Evolutionary conservation across 1,284 basidiomycete genomes (phyloP), one percentile per base, ranked within the genome.

Genomic region (Butyriboletus regius): DNA sequence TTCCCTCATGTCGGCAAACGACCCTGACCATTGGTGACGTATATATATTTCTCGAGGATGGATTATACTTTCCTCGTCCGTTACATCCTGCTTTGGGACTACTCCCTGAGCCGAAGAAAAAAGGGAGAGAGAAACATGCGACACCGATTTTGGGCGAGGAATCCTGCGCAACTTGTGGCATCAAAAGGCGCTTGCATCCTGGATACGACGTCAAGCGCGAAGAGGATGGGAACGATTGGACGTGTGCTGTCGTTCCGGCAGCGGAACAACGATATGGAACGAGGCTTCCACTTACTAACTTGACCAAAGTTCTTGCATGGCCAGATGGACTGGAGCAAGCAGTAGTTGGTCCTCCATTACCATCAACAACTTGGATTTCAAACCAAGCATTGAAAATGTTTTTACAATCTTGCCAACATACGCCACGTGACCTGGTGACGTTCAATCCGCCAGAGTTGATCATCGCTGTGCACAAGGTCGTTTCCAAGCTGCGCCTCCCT

Each of bases 31-130:
- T 74, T 14, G 77, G 72, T 4, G 80, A 83, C 45, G 74, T 84
- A 1, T 82, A 76, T 61, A 66, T 64, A 32, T 85, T 82, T 78
- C 71, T 85, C 33, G 72, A 73, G 44, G 75, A 77, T 38, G 70
- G 75, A 53, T 75, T 72, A 5, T 69, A 74, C 42, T 79, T 81
- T 57, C 68, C 71, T 39, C 73, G 74, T 43, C 61, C 65, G 31
- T 56, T 50, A 12, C 40, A 50, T 37, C 37, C 52, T 24, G 34
- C 48, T 24, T 20, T 43, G 12, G 60, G 37, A 4, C 22, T 40
- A 28, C 33, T n/a, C 22, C 26, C 48, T 14, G 63, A 64, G 20
- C 50, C 39, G 36, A 68, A 61, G 50, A 68, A 59, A 47, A 69
- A 51, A 46, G 57, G 46, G 29, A 66, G 35, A 39, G 65, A 55